phyloP scores from a whole-genome alignment of 225 moss, liverwort and hornwort species.

The Physcomitrium patens region DNA sequence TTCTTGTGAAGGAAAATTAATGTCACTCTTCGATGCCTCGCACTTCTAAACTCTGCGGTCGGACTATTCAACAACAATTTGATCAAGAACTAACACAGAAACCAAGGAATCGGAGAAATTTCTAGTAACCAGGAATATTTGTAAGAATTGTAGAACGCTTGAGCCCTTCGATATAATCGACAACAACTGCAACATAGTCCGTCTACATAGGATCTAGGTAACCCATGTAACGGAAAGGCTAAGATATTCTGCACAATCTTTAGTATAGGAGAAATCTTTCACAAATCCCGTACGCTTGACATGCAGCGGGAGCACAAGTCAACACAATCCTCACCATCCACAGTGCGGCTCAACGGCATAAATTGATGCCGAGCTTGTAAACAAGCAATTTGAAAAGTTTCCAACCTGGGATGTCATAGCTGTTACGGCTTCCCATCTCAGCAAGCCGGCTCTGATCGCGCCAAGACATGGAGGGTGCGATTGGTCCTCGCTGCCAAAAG shows the following conservation, averaged over 20 bases:
- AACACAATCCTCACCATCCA: neutral
- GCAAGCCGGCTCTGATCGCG: neutral
- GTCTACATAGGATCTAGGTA: no score
- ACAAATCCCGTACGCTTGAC: neutral
- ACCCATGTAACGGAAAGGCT: neutral
- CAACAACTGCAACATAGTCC: no score
- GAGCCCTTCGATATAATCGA: no score
- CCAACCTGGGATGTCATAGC: conserved; percentile 1
- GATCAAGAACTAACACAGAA: neutral
- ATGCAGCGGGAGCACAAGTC: neutral
- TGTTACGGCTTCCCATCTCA: neutral
- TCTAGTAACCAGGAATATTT: neutral
- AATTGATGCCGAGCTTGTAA: neutral
- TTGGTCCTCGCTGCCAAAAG: neutral
- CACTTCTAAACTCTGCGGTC: neutral
- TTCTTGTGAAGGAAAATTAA: neutral
- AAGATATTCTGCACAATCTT: neutral
- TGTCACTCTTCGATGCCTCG: neutral
- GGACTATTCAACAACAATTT: neutral
- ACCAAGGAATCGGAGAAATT: neutral
- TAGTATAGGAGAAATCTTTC: neutral
- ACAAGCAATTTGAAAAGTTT: neutral
- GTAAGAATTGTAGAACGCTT: no score
- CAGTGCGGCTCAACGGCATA: neutral
- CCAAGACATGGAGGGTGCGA: conserved; percentile 4